These are phyloP conservation scores for Begonia loranthoides DNA, from an alignment of 306 rosid genomes.

Conservation along the genomic window DNA sequence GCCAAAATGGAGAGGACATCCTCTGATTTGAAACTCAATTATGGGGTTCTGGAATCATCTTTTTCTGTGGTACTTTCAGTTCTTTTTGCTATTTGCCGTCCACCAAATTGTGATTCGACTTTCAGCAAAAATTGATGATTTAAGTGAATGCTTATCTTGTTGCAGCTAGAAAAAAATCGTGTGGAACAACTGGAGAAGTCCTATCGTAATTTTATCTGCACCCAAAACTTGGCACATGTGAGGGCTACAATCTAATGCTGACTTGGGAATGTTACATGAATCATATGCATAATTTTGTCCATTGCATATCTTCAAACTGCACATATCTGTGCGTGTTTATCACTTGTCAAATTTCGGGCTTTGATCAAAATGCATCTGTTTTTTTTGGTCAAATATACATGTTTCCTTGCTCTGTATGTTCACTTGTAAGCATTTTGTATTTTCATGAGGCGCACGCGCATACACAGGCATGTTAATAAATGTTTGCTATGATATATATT, in stretches of 20 bases:
- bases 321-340: too few relatives aligned
- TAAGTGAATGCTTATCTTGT: conserved; percentile 16
- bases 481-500: too few relatives aligned
- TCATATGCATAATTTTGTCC: too few relatives aligned
- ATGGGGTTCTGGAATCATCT: conserved; percentile 66
- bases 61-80: conserved; percentile 43
- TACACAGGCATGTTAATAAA: too few relatives aligned
- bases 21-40: conserved; percentile 47
- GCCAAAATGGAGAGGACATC: conserved; percentile 44
- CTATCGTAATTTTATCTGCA: conserved; percentile 79
- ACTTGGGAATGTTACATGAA: too few relatives aligned
- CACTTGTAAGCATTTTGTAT: too few relatives aligned
- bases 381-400: too few relatives aligned
- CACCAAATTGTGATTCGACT: not conserved
- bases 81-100: conserved; percentile 1
- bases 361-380: too few relatives aligned
- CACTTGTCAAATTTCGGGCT: too few relatives aligned
- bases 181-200: conserved; percentile 75
- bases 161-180: conserved; percentile 74
- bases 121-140: conserved; percentile 1
- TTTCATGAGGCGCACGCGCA: too few relatives aligned
- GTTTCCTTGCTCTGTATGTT: too few relatives aligned
- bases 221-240: conserved; percentile 88
- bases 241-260: conserved; percentile 12
- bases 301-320: too few relatives aligned